These are phyloP conservation scores for Candida dendrica DNA, from an alignment of 805 yeast genomes.

Conservation along the genomic window DNA sequence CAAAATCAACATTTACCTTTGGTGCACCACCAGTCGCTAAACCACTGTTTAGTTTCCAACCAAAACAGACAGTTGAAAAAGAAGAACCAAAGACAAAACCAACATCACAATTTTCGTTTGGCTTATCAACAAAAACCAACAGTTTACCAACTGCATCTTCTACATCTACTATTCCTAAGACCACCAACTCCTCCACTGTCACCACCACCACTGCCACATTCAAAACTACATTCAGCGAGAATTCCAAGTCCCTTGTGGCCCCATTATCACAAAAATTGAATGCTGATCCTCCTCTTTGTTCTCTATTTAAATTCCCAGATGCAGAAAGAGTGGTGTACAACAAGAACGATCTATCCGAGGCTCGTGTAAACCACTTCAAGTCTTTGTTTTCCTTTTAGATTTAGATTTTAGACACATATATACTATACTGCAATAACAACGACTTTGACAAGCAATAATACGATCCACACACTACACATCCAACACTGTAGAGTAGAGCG, in stretches of 20 bases:
- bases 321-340: conserved; percentile 9
- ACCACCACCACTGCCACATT: no score
- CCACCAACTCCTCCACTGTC: background rate
- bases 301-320: conserved; percentile 15
- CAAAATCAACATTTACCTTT: background rate
- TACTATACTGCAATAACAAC: no score
- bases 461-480: no score
- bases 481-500: no score
- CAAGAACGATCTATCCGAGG: conserved; percentile 12
- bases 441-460: no score
- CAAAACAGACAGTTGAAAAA: background rate
- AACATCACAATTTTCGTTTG: background rate
- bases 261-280: no score
- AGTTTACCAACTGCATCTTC: background rate
- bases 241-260: no score
- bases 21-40: background rate
- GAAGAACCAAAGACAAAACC: background rate
- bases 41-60: background rate
- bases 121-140: background rate
- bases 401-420: no score
- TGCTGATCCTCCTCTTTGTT: background rate
- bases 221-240: no score
- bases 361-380: conserved; percentile 8
- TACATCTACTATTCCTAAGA: background rate
- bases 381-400: background rate